Evolutionary conservation across 1,284 basidiomycete species (phyloP).

Genomic region (Porogramme epimiltina): DNA sequence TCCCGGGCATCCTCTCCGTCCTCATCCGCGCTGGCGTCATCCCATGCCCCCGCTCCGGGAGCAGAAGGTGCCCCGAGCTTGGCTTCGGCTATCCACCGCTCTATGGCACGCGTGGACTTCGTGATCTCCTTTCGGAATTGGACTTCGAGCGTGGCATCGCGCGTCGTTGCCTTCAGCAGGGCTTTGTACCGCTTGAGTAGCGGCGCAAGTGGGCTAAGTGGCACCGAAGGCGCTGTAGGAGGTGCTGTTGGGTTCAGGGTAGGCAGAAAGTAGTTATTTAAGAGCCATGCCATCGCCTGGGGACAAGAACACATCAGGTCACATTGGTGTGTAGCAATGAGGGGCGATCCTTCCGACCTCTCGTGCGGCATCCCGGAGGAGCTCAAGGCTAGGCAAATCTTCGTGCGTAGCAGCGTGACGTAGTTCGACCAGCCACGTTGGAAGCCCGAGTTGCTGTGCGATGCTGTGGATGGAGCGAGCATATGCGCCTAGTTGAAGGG

Average conservation of each 20-base stretch:
- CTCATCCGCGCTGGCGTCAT: slow-evolving; percentile 35
- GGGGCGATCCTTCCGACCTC: slow-evolving; percentile 49
- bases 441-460: slow-evolving; percentile 84
- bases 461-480: slow-evolving; percentile 91
- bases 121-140: slow-evolving; percentile 53
- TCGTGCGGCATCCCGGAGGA: slow-evolving; percentile 76
- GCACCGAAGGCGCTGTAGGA: slow-evolving; percentile 19
- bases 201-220: slow-evolving; percentile 56
- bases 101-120: slow-evolving; percentile 53
- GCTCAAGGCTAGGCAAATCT: slow-evolving; percentile 84
- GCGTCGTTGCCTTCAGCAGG: slow-evolving; percentile 58
- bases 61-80: slow-evolving; percentile 57
- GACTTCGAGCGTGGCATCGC: slow-evolving; percentile 61
- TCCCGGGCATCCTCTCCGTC: slow-evolving; percentile 51
- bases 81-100: slow-evolving; percentile 76
- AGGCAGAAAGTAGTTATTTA: slow-evolving; percentile 80
- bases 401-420: slow-evolving; percentile 97
- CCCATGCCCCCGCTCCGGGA: slow-evolving; percentile 46
- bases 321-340: neutral
- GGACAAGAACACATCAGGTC: neutral
- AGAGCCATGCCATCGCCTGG: slow-evolving; percentile 78
- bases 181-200: slow-evolving; percentile 70
- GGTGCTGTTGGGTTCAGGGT: slow-evolving; percentile 61
- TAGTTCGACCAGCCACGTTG: slow-evolving; percentile 90
- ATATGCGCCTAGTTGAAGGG: slow-evolving; percentile 84